These are phyloP conservation scores for Penicillium roqueforti DNA, from an alignment of 495 filamentous ascomycete species.

Conservation along the genomic window DNA sequence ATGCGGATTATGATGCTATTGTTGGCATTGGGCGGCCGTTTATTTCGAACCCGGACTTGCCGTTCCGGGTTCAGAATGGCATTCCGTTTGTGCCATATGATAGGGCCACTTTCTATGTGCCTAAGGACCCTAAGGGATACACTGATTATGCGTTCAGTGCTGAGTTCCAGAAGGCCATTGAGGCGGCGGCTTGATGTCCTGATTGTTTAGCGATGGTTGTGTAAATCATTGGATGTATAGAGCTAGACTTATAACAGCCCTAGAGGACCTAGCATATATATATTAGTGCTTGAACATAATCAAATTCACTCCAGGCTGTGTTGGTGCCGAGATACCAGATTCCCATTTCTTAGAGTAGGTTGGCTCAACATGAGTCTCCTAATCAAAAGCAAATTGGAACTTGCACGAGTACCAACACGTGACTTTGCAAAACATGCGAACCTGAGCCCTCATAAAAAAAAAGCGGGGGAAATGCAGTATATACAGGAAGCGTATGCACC, in stretches of 20 bases:
- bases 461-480: too few species aligned
- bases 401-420: too few species aligned
- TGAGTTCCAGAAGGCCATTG: conserved; percentile 33
- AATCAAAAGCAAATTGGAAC: too few species aligned
- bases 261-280: background rate
- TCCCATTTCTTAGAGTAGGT: background rate
- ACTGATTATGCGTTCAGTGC: conserved; percentile 51
- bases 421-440: too few species aligned
- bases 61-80: conserved; percentile 55
- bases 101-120: conserved; percentile 54
- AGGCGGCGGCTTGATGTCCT: conserved; percentile 17
- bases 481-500: too few species aligned
- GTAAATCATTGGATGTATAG: background rate
- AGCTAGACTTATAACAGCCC: background rate
- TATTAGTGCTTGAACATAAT: background rate
- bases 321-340: background rate
- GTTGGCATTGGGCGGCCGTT: conserved; percentile 61
- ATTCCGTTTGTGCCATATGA: conserved; percentile 55
- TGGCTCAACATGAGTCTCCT: too few species aligned
- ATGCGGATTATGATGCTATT: conserved; percentile 48
- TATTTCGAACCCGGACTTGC: conserved; percentile 68
- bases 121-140: conserved; percentile 53
- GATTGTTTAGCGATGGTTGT: conserved; percentile 15
- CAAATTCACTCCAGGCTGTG: background rate
- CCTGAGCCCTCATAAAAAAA: too few species aligned